These are phyloP conservation scores for Trichoderma pleuroti DNA, from an alignment of 2,329 filamentous ascomycete species.

Conservation along the genomic window DNA sequence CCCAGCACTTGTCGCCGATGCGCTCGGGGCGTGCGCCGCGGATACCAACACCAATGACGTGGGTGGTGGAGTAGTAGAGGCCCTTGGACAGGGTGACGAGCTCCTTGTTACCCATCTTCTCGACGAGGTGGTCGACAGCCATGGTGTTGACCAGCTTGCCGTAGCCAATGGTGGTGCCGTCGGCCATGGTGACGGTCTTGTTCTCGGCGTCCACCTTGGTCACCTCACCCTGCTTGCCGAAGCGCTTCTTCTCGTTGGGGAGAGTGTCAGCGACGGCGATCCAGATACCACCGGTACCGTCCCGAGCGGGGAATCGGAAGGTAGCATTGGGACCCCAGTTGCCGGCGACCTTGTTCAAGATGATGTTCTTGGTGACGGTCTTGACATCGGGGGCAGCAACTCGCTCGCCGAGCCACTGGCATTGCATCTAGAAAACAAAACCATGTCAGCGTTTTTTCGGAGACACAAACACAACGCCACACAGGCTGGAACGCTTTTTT, in stretches of 20 bases:
- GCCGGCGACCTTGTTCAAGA: conserved; percentile 91
- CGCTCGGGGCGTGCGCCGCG: conserved; percentile 87
- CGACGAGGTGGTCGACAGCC: conserved; percentile 84
- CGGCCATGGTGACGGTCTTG: conserved; percentile 76
- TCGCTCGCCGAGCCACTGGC: conserved; percentile 95
- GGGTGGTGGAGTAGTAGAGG: conserved; percentile 94
- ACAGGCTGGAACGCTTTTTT: background rate
- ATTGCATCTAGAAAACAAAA: conserved; percentile 80
- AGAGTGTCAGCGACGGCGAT: conserved; percentile 92
- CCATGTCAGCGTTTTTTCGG: background rate
- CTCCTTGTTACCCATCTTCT: conserved; percentile 84
- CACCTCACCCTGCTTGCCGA: conserved; percentile 80
- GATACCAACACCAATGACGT: conserved; percentile 94
- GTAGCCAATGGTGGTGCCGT: conserved; percentile 87
- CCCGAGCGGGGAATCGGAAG: conserved; percentile 94
- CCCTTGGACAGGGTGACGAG: conserved; percentile 80
- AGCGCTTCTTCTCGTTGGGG: conserved; percentile 85
- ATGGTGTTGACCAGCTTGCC: conserved; percentile 93
- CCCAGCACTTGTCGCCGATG: conserved; percentile 99
- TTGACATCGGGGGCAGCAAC: conserved; percentile 96
- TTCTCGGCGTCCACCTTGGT: conserved; percentile 80
- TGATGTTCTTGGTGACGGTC: conserved; percentile 86
- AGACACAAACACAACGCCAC: background rate
- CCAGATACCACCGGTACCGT: conserved; percentile 98
- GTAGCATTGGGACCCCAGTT: conserved; percentile 98